Evolutionary conservation across 176 grass and related monocot species (phyloP), one percentile per base, ranked within the genome.

Genomic region (Oryza rufipogon): DNA sequence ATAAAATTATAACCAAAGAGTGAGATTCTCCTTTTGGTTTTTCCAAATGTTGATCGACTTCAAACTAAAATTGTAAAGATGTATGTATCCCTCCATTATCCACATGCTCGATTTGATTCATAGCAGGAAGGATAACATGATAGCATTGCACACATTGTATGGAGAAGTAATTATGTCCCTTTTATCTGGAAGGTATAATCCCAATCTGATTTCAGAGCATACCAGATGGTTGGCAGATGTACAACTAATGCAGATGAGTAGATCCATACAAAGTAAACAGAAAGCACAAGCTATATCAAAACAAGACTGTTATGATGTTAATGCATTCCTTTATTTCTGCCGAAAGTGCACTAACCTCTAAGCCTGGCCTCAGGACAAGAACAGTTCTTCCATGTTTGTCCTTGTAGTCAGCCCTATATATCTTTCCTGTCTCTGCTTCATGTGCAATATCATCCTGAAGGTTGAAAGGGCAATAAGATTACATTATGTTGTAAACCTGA

Each of bases 401-500:
- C 42, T 86, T 82, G 83, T 95, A 92, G 78, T 92, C 88, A 60
- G 93, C 90, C 73, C 93, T 88, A 36, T 95, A 92, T 75, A 92
- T 92, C 58, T 95, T 95, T 90, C 93, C 93, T 61, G 90, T 95
- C 45, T 92, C 88, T 64, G 90, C 93, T 92, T 95, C 90, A 26
- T 84, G 72, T 11, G 88, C 72, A 79, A 95, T 71, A 80, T 95
- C 93, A 75, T 92, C 90, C 93, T 95, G 77, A 52, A 74, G 41
- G 30, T 80, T 42, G 47, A 66, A 80, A 70, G 76, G n/a, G 39
- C 23, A 45, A 82, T 79, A 83, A 64, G 0, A 4, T 66, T 71
- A 88, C 15, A 30, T 73, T 52, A 76, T 48, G 5, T 64, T 51
- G 67, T 14, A 80, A 68, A 80, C 26, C 58, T 4, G 7, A 17